These are phyloP conservation scores for Parachaetomium inaequale DNA, from an alignment of 495 filamentous ascomycete genomes.

Conservation along the genomic window DNA sequence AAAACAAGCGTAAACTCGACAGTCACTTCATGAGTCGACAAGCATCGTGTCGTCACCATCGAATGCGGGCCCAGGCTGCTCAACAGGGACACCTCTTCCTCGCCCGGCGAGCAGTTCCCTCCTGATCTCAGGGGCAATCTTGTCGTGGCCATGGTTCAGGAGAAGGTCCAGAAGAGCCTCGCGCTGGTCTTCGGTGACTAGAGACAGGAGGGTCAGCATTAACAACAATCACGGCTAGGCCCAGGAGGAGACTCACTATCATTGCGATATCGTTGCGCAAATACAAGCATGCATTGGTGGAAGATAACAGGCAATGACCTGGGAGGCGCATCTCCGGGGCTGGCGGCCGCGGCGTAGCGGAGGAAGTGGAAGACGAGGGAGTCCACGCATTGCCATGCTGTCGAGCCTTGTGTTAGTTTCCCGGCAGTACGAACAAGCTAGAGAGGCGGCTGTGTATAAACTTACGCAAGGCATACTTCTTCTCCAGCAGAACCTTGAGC, in stretches of 20 bases:
- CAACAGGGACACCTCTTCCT: slow-evolving; percentile 69
- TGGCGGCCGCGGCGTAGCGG: slow-evolving; percentile 63
- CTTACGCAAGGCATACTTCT: slow-evolving; percentile 86
- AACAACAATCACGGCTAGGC: neutral
- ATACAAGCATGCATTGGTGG: slow-evolving; percentile 81
- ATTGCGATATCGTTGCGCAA: slow-evolving; percentile 91
- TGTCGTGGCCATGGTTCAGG: slow-evolving; percentile 78
- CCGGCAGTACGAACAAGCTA: neutral
- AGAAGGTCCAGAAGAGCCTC: slow-evolving; percentile 88
- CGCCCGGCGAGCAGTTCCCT: slow-evolving; percentile 86
- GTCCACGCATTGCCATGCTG: slow-evolving; percentile 80
- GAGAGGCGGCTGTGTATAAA: neutral
- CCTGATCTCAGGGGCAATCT: slow-evolving; percentile 86
- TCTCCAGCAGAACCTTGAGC: slow-evolving; percentile 87
- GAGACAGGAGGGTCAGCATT: neutral
- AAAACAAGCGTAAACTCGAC: neutral
- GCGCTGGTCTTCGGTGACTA: slow-evolving; percentile 62
- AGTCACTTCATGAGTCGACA: slow-evolving; percentile 41
- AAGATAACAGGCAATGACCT: slow-evolving; percentile 66
- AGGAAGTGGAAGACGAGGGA: slow-evolving; percentile 94
- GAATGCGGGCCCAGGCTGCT: slow-evolving; percentile 48
- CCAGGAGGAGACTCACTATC: slow-evolving; percentile 50
- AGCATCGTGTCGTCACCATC: slow-evolving; percentile 94
- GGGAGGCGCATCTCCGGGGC: slow-evolving; percentile 16
- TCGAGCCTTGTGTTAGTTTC: slow-evolving; percentile 9